These are phyloP conservation scores for Scheffersomyces cryptocercus DNA, from an alignment of 1,139 yeast genomes.

Conservation along the genomic window DNA sequence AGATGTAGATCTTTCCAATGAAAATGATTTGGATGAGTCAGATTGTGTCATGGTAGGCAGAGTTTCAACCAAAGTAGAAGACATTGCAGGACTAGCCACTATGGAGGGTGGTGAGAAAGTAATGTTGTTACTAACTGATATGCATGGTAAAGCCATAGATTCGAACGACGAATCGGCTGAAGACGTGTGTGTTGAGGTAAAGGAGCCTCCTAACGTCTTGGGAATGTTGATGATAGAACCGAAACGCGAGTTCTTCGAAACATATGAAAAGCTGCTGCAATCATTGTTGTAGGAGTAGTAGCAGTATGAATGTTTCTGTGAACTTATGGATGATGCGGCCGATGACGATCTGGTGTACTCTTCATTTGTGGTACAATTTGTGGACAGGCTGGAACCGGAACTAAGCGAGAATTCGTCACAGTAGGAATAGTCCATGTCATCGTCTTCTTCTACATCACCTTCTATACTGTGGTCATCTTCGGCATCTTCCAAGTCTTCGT, in stretches of 20 bases:
- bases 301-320: neutral
- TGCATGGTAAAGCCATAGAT: neutral
- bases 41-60: neutral
- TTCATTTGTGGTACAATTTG: neutral
- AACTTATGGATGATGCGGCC: constrained; percentile 1
- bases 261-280: neutral
- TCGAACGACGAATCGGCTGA: constrained; percentile 1
- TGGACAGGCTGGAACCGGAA: neutral
- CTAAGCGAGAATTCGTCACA: neutral
- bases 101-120: neutral
- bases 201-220: neutral
- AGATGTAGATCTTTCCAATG: constrained; percentile 2
- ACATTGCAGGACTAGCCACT: neutral
- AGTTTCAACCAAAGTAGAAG: neutral
- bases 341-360: constrained; percentile 1
- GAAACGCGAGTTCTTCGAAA: neutral
- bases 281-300: neutral
- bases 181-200: constrained; percentile 1
- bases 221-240: neutral
- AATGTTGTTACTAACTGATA: neutral
- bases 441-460: constrained; percentile 3
- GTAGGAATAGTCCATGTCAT: neutral
- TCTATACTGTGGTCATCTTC: neutral
- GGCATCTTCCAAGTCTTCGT: neutral
- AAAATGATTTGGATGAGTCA: neutral